phyloP scores from a whole-genome alignment of 805 yeast species.

The Wickerhamiella kazuoi region DNA sequence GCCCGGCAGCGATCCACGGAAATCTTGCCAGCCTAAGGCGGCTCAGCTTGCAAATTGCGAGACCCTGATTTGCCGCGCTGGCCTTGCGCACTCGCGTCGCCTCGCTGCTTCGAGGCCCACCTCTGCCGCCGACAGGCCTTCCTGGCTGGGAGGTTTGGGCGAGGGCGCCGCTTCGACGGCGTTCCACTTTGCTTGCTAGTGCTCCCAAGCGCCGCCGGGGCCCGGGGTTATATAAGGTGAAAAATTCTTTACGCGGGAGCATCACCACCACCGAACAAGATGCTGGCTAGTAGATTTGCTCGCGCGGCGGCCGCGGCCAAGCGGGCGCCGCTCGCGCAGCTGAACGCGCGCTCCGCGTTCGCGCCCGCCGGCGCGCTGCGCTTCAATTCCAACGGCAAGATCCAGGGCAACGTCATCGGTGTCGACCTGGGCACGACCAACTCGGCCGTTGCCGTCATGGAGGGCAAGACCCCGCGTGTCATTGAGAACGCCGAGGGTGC shows the following conservation, averaged over 20 bases:
- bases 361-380: conserved; percentile 17
- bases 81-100: no score
- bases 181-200: no score
- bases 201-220: no score
- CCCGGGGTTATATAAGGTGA: background rate
- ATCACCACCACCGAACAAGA: conserved; percentile 3
- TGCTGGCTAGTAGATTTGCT: conserved; percentile 27
- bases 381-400: conserved; percentile 33
- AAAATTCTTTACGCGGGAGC: background rate
- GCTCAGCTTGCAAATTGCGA: no score
- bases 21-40: no score
- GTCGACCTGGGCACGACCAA: conserved; percentile 80
- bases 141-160: no score
- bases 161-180: no score
- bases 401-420: conserved; percentile 54
- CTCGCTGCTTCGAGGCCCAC: no score
- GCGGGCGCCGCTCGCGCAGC: conserved; percentile 10
- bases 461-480: conserved; percentile 58
- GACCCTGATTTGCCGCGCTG: no score
- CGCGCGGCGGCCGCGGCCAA: conserved; percentile 16
- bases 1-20: no score
- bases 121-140: no score
- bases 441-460: conserved; percentile 77
- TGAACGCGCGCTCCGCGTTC: conserved; percentile 5
- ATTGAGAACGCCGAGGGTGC: conserved; percentile 65